Conservation (phyloP, 208 protist genomes). For the Vickermania spadyakhi region DNA sequence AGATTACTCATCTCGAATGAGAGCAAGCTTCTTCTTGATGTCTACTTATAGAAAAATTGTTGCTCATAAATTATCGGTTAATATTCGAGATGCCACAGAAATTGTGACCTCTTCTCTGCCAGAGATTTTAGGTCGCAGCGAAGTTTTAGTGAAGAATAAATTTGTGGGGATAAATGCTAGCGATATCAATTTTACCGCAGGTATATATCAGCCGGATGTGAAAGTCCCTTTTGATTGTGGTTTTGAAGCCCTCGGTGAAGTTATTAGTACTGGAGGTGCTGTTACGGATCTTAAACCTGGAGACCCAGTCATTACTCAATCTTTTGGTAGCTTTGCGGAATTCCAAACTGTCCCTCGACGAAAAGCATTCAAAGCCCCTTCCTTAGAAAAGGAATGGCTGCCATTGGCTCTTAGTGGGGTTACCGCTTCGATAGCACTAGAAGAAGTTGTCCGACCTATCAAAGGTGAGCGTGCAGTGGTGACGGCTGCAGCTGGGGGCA, state of each 20-base stretch:
- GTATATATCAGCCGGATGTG: slow-evolving; percentile 67
- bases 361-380: slow-evolving; percentile 36
- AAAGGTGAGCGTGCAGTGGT: slow-evolving; percentile 71
- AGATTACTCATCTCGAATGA: no score
- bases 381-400: slow-evolving; percentile 35
- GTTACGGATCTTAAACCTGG: slow-evolving; percentile 37
- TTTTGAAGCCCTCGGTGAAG: slow-evolving; percentile 77
- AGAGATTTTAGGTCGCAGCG: slow-evolving; percentile 37
- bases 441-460: slow-evolving; percentile 52
- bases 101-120: slow-evolving; percentile 38
- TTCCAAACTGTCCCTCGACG: slow-evolving; percentile 54
- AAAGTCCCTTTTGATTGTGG: slow-evolving; percentile 76
- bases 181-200: slow-evolving; percentile 84
- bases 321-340: slow-evolving; percentile 73
- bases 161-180: slow-evolving; percentile 87
- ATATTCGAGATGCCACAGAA: slow-evolving; percentile 49
- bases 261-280: slow-evolving; percentile 35
- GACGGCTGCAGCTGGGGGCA: slow-evolving; percentile 85
- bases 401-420: slow-evolving; percentile 76
- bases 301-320: slow-evolving; percentile 57
- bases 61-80: slow-evolving; percentile 41
- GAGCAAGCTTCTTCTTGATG: slow-evolving; percentile 8
- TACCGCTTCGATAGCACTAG: slow-evolving; percentile 83
- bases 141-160: slow-evolving; percentile 62
- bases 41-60: slow-evolving; percentile 52